Evolutionary conservation across 2,329 filamentous ascomycete genomes (phyloP), one percentile per base, ranked within the genome.

Genomic region (Scedosporium dehoogii): DNA sequence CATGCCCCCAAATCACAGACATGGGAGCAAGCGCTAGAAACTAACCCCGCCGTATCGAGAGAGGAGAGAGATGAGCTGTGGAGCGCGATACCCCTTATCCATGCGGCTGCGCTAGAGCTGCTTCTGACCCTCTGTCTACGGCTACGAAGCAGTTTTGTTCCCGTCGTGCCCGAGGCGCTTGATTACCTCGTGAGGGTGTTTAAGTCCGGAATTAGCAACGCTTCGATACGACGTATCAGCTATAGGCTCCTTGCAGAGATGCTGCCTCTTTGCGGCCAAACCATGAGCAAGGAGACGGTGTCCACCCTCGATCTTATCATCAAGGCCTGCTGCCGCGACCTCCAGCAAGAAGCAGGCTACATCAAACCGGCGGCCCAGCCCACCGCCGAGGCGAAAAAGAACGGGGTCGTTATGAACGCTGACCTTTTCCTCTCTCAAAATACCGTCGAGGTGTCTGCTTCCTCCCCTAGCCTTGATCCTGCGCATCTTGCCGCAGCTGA

Each of bases 21-120:
- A 21, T 76, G 76, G 67, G 76, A 81, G 64, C 78, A 78, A 66
- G 78, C 76, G 1, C 74, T 85, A n/a, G 83, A 87, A 64, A 79
- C 86, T 64, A 92, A 92, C 67, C 79, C 86, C 6, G 87, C 90
- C 65, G 84, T 94, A 65, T 82, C 86, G 38, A 84, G 88, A 64
- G 90, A 96, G 59, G 93, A 97, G 73, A 87, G 88, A 64, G 91
- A 96, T 61, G 84, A 87, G 55, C 79, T 97, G 3, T 92, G 89
- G 84, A 77, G 82, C 57, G 78, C 84, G 18, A 79, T 97, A 10
- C 90, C 92, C 4, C 79, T 82, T 9, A 83, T 97, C 46, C 91
- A 97, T 69, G 74, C 86, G 14, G 85, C 88, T 14, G 82, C 85
- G n/a, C 75, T 96, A 61, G 74, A 82, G 23, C 74, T 96, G 1